These are phyloP conservation scores for Colletotrichum australisinense DNA, from an alignment of 2,329 filamentous ascomycete genomes.

Conservation along the genomic window DNA sequence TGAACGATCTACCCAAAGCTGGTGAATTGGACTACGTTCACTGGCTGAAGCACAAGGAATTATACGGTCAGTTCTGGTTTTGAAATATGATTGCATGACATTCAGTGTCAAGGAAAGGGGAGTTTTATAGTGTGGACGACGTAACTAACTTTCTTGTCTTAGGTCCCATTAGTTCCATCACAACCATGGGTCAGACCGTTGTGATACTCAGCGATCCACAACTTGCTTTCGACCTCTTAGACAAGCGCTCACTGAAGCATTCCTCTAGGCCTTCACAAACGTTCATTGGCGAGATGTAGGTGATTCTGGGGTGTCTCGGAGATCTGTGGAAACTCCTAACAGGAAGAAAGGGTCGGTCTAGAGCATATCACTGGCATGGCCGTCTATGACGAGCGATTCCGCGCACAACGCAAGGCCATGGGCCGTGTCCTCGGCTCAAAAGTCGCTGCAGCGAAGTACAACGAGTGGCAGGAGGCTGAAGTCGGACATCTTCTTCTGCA, in stretches of 20 bases:
- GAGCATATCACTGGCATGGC: constrained; percentile 47
- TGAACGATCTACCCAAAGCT: constrained; percentile 54
- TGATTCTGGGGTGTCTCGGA: accelerated
- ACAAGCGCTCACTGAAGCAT: constrained; percentile 44
- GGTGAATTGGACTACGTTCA: constrained; percentile 45
- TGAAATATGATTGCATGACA: too few species aligned
- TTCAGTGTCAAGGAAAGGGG: neutral
- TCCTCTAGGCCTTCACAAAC: constrained; percentile 48
- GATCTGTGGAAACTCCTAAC: neutral
- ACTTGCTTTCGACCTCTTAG: constrained; percentile 51
- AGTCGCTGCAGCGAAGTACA: constrained; percentile 49
- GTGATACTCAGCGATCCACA: constrained; percentile 52
- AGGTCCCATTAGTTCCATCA: constrained; percentile 47
- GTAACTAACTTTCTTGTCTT: neutral
- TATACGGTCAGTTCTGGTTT: constrained; percentile 38
- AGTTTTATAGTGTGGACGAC: too few species aligned
- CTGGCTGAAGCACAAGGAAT: constrained; percentile 49
- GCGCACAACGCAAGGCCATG: constrained; percentile 57
- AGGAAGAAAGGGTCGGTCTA: constrained; percentile 45
- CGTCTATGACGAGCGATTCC: constrained; percentile 50
- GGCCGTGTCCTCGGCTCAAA: constrained; percentile 58
- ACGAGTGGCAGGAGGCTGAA: constrained; percentile 56
- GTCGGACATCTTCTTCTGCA: constrained; percentile 55
- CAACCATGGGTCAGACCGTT: constrained; percentile 51
- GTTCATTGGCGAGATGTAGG: constrained; percentile 51